These are phyloP conservation scores for Solanum pimpinellifolium DNA, from an alignment of 257 asterid genomes.

Conservation along the genomic window DNA sequence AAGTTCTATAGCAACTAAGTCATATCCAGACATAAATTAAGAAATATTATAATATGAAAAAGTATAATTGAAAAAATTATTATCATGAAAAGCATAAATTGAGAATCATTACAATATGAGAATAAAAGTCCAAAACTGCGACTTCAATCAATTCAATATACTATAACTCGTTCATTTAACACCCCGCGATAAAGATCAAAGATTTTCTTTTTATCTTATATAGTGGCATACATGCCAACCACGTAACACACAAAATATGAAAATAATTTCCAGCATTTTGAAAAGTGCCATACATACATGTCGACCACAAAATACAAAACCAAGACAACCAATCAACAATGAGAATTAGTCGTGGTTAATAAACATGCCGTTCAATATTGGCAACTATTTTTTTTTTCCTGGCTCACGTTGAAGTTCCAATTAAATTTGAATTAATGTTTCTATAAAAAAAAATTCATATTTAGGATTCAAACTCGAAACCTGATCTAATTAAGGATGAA, in stretches of 20 bases:
- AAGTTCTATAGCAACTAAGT: not conserved
- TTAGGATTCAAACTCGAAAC: no score
- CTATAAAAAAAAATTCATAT: no score
- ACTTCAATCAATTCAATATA: not conserved
- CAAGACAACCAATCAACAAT: not conserved
- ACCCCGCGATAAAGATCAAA: not conserved
- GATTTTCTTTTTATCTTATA: not conserved
- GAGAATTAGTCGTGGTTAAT: not conserved
- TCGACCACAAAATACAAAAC: not conserved
- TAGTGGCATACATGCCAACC: slow-evolving; percentile 3
- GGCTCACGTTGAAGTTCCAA: no score
- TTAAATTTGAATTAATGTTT: no score
- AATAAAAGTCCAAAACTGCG: no score
- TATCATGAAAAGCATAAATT: not conserved
- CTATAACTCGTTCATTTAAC: not conserved
- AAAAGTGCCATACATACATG: not conserved
- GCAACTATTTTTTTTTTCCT: not conserved
- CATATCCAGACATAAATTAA: not conserved
- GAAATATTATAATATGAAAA: no score
- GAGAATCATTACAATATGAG: not conserved
- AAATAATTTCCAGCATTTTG: not conserved
- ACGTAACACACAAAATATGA: not conserved
- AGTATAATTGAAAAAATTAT: no score
- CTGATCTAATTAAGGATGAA: no score
- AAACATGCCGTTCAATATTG: slow-evolving; percentile 2